Evolutionary conservation across 768 basidiomycete species (phyloP).

Genomic region (Pleurotus citrinopileatus): DNA sequence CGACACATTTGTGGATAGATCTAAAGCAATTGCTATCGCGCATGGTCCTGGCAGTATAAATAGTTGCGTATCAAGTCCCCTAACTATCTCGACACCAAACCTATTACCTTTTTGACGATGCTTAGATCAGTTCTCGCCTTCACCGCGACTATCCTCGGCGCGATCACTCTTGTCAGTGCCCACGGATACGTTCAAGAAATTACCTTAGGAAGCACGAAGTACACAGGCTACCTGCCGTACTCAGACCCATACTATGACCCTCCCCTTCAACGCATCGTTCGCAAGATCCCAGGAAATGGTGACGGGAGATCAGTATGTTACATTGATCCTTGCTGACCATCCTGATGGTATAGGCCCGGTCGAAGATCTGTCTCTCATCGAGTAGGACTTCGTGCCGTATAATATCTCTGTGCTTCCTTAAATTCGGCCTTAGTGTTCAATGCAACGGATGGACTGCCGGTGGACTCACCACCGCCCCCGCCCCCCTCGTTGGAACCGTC

Average conservation of each 20-base stretch:
- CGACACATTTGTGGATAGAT: too few species aligned
- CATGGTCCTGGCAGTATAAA: too few species aligned
- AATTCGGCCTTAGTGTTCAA: constrained; percentile 18
- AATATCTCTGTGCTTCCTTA: not conserved
- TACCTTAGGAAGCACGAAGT: constrained; percentile 27
- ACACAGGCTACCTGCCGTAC: constrained; percentile 38
- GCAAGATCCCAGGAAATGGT: constrained; percentile 39
- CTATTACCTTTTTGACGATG: too few species aligned
- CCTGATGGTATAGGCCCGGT: constrained; percentile 28
- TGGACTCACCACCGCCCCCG: constrained; percentile 29
- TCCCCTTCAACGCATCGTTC: constrained; percentile 35
- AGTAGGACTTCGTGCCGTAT: constrained; percentile 21
- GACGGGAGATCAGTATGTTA: constrained; percentile 1
- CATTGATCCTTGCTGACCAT: not conserved
- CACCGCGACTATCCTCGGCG: constrained; percentile 11
- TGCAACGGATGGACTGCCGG: constrained; percentile 29
- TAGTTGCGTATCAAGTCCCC: not conserved
- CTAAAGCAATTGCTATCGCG: too few species aligned
- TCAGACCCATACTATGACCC: constrained; percentile 32
- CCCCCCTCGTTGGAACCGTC: constrained; percentile 36
- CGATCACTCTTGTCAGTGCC: constrained; percentile 20
- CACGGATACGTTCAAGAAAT: constrained; percentile 42
- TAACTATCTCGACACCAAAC: not conserved
- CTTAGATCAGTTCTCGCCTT: not conserved
- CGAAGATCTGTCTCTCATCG: constrained; percentile 33